Evolutionary conservation across 331 rosid genomes (phyloP), one percentile per base, ranked within the genome.

Genomic region (Spiraea crenata): DNA sequence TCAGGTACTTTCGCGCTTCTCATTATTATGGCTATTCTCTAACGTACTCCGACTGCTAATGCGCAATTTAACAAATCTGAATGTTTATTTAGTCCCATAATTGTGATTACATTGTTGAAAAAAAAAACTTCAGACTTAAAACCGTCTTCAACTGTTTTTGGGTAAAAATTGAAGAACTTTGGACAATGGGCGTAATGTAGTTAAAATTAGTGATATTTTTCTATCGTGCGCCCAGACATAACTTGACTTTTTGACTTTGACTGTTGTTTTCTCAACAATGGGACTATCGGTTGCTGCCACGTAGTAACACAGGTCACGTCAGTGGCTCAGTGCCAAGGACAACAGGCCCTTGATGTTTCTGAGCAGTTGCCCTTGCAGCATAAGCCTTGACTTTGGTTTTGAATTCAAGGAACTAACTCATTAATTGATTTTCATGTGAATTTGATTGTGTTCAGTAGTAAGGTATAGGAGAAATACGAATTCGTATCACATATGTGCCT

Each of bases 1-100:
- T 73, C 69, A 74, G 77, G 89, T 85, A 77, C 48, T n/a, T 2
- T n/a, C 16, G 11, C 7, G 10, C 19, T 55, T 5, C 7, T 3
- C 5, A 0, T 54, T 51, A 9, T 40, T 46, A 65, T 13, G 25
- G 44, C 42, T 7, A 6, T 1, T 60, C 31, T 60, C 47, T 17
- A 60, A 39, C 34, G 14, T 39, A 60, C 34, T 31, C 65, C 12
- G 47, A 25, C 31, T 17, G 12, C 19, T n/a, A n/a, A 45, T 34
- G n/a, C 12, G 9, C 7, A 13, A 11, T 13, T 38, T 50, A 38
- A 41, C 63, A 55, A 62, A 50, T 73, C 57, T 15, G n/a, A 15
- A 1, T 20, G 17, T 10, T 2, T 4, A 31, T 4, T 42, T 10
- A 42, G 7, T 42, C 47, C 47, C 31, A 34, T 50, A 25, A 25